These are phyloP conservation scores for Rhinocladiella similis DNA, from an alignment of 2,329 filamentous ascomycete species.

Conservation along the genomic window DNA sequence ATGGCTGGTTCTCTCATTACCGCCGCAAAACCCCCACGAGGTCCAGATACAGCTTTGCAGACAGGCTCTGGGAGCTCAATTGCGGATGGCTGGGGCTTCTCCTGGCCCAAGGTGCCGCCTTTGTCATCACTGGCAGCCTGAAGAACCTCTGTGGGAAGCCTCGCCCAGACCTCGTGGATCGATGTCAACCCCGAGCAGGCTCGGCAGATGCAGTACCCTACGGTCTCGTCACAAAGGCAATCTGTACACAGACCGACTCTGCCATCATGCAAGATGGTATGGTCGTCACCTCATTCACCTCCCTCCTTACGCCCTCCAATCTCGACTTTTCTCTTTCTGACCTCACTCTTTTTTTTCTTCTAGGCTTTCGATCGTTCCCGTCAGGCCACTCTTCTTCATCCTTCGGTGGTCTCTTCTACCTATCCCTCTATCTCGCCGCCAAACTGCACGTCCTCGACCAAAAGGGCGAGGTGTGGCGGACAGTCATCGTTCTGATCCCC, in stretches of 20 bases:
- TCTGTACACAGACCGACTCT: slow-evolving; percentile 54
- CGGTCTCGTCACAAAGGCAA: slow-evolving; percentile 48
- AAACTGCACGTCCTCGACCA: slow-evolving; percentile 62
- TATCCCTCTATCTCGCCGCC: slow-evolving; percentile 60
- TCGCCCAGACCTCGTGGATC: slow-evolving; percentile 58
- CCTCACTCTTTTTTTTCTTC: background rate
- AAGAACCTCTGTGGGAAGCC: slow-evolving; percentile 63
- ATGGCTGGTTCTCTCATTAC: slow-evolving; percentile 58
- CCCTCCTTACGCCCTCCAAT: no score
- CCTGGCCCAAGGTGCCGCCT: slow-evolving; percentile 55
- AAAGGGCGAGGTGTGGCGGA: slow-evolving; percentile 61
- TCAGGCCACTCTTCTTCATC: slow-evolving; percentile 50
- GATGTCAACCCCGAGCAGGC: slow-evolving; percentile 47
- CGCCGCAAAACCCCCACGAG: slow-evolving; percentile 38
- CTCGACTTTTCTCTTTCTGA: background rate
- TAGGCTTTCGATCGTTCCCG: slow-evolving; percentile 23
- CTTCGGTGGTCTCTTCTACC: slow-evolving; percentile 60
- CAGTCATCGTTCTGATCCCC: slow-evolving; percentile 55
- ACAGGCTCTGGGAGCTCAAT: slow-evolving; percentile 63
- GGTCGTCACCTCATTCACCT: slow-evolving; percentile 6
- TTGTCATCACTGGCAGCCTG: slow-evolving; percentile 58
- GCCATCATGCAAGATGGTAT: slow-evolving; percentile 56
- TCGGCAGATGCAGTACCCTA: slow-evolving; percentile 39
- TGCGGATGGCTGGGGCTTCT: slow-evolving; percentile 60
- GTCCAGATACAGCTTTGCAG: slow-evolving; percentile 52